A percentile compares a stretch with the other conserved stretches of the same genome.
phyloP scores from a whole-genome alignment of 495 filamentous ascomycete genomes.

The Hypomontagnella submonticulosa region DNA sequence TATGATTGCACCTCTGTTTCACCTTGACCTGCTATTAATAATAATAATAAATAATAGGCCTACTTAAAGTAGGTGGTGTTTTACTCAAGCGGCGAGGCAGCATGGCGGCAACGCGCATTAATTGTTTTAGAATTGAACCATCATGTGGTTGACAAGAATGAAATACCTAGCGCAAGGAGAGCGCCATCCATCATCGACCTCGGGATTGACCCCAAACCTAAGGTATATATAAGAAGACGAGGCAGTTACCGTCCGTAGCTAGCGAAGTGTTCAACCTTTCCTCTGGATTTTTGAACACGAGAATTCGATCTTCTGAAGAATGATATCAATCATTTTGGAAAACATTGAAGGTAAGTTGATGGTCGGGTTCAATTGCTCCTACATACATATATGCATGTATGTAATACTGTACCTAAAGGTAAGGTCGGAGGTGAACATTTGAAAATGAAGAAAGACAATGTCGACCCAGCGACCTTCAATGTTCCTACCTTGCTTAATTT shows the following conservation, averaged over 20 bases:
- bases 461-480: too few species aligned
- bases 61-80: conserved; percentile 9
- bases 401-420: too few species aligned
- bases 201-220: conserved; percentile 17
- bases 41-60: not conserved
- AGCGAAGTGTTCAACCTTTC: not conserved
- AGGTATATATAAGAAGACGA: conserved; percentile 25
- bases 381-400: too few species aligned
- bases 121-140: conserved; percentile 37
- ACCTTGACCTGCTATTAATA: conserved; percentile 39
- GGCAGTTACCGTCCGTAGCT: not conserved
- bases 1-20: conserved; percentile 30
- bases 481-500: too few species aligned
- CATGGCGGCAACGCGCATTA: conserved; percentile 18
- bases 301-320: conserved; percentile 1
- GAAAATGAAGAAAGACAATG: too few species aligned
- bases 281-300: not conserved
- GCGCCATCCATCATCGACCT: conserved; percentile 12
- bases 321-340: not conserved
- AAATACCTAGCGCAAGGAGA: conserved; percentile 4
- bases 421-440: too few species aligned
- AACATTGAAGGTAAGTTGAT: too few species aligned
- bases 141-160: conserved; percentile 17
- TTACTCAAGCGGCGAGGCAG: conserved; percentile 21
- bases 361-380: too few species aligned